Percentiles rank a stretch among this genome's conserved stretches.
Conservation (phyloP, 805 yeast genomes). For the Saccharomycopsis oosterbeekiorum region DNA sequence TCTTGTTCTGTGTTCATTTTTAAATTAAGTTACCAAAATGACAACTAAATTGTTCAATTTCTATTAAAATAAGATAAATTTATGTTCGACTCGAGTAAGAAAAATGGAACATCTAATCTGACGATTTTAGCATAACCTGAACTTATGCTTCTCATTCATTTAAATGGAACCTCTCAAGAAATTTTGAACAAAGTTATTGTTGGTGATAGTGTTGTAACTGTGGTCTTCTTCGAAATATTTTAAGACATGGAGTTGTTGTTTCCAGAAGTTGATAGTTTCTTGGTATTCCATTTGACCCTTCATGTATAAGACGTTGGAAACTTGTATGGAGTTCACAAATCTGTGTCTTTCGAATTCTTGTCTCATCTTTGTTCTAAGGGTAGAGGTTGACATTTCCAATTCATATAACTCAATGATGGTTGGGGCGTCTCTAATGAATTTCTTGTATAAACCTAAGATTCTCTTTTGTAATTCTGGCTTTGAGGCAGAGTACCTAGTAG, state of each 20-base stretch:
- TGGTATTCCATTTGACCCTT: conserved; percentile 90
- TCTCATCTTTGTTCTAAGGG: conserved; percentile 73
- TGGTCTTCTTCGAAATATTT: conserved; percentile 67
- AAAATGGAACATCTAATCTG: no score
- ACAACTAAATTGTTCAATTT: no score
- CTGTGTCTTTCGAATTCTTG: conserved; percentile 85
- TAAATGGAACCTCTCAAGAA: conserved; percentile 48
- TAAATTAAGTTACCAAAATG: no score
- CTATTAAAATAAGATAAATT: no score
- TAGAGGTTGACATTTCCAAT: conserved; percentile 67
- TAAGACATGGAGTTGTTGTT: conserved; percentile 77
- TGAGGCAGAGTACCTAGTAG: conserved; percentile 57
- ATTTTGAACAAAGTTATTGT: conserved; percentile 58
- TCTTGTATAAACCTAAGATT: conserved; percentile 63
- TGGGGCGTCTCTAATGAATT: conserved; percentile 54
- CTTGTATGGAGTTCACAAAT: conserved; percentile 55
- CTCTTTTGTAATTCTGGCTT: conserved; percentile 52
- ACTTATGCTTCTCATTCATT: background rate
- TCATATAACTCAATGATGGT: conserved; percentile 56
- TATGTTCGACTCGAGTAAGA: no score
- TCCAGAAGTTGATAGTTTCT: conserved; percentile 83
- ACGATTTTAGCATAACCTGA: no score
- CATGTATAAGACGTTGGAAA: conserved; percentile 59
- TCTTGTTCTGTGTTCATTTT: background rate
- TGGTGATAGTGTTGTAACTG: conserved; percentile 42